Evolutionary conservation across 106 monocot species (phyloP).

Genomic region (Allium sativum): DNA sequence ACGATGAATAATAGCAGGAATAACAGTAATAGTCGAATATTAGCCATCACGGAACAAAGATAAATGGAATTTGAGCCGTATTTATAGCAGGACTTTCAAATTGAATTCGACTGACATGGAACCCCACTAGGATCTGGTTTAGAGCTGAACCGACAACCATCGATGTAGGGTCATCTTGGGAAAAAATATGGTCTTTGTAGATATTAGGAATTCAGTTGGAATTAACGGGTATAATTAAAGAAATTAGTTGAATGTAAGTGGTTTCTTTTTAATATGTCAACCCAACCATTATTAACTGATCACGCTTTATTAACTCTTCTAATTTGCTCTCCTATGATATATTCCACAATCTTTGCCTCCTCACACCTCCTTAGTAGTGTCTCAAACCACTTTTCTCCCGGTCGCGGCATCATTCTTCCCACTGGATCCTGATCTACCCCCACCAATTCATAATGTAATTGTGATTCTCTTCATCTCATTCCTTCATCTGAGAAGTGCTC

Average conservation of each 20-base stretch:
- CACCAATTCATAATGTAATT: constrained; percentile 69
- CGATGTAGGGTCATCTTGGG: too few relatives aligned
- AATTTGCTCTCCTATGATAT: constrained; percentile 72
- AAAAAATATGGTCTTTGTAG: too few relatives aligned
- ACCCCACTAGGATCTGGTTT: background rate
- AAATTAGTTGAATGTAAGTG: too few relatives aligned
- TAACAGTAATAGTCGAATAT: too few relatives aligned
- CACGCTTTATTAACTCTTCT: too few relatives aligned
- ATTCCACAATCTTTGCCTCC: constrained; percentile 53
- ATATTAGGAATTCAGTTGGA: too few relatives aligned
- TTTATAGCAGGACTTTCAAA: background rate
- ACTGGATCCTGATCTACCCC: constrained; percentile 76
- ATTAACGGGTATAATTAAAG: too few relatives aligned
- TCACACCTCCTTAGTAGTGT: constrained; percentile 81
- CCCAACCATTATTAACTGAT: too few relatives aligned
- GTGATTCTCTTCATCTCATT: constrained; percentile 90
- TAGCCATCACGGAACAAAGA: background rate
- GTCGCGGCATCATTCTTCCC: constrained; percentile 59
- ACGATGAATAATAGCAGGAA: background rate
- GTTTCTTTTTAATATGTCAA: too few relatives aligned
- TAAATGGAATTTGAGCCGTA: background rate
- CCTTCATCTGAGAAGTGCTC: constrained; percentile 90
- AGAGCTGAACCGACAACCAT: too few relatives aligned
- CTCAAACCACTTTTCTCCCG: constrained; percentile 89
- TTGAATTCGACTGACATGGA: background rate